These are phyloP conservation scores for Hirsutella rhossiliensis DNA, from an alignment of 2,329 filamentous ascomycete genomes.

Conservation along the genomic window DNA sequence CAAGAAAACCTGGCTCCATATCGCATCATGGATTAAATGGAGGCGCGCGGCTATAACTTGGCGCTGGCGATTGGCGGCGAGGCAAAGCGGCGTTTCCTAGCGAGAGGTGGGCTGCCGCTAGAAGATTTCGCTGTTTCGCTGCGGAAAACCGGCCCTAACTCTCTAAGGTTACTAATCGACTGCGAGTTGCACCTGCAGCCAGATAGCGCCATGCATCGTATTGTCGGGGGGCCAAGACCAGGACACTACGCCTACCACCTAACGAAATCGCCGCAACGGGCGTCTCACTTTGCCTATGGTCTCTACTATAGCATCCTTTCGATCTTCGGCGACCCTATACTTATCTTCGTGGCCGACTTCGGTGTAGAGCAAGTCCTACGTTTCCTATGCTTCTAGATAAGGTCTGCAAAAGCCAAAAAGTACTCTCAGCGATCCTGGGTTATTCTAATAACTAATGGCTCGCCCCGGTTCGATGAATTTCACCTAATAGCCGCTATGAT, in stretches of 20 bases:
- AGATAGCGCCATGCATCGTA: too few species aligned
- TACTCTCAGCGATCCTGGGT: background rate
- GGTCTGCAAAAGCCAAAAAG: background rate
- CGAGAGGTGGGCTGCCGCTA: background rate
- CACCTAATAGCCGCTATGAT: too few species aligned
- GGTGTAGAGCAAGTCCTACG: background rate
- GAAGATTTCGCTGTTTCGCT: background rate
- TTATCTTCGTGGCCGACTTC: background rate
- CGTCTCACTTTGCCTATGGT: background rate
- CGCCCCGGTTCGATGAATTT: background rate
- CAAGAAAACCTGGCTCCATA: background rate
- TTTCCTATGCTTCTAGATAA: background rate
- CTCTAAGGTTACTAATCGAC: slow-evolving; percentile 1
- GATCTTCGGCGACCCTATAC: background rate
- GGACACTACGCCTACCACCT: background rate
- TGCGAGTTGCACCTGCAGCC: slow-evolving; percentile 1
- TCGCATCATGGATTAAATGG: slow-evolving; percentile 1
- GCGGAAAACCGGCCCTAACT: background rate
- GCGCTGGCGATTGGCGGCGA: slow-evolving; percentile 1
- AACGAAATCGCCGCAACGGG: background rate
- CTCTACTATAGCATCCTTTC: background rate
- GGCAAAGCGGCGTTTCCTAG: background rate
- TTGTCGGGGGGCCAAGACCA: background rate
- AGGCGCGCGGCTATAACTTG: background rate
- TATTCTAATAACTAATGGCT: background rate